Evolutionary conservation across 164 flowering plant genomes (phyloP).

Genomic region (Vitis cinerea): DNA sequence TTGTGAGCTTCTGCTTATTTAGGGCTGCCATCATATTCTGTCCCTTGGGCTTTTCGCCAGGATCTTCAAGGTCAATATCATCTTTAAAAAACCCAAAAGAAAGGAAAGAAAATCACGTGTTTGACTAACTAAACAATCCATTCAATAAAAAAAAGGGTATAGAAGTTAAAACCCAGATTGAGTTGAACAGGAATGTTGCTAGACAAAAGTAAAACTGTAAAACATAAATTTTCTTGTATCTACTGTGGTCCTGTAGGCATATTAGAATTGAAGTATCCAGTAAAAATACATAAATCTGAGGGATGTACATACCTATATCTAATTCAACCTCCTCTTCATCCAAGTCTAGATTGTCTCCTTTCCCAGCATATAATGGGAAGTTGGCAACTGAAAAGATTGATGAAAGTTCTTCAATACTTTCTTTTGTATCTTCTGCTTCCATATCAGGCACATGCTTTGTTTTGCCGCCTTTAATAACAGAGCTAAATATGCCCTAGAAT

Average conservation of each 20-base stretch:
- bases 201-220: no score
- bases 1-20: constrained; percentile 60
- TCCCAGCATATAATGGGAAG: constrained; percentile 42
- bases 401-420: constrained; percentile 56
- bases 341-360: constrained; percentile 16
- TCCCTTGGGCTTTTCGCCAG: constrained; percentile 60
- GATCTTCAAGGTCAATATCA: constrained; percentile 85
- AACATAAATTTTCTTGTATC: no score
- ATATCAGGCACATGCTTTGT: constrained; percentile 38
- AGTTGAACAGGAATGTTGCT: not conserved
- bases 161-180: not conserved
- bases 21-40: constrained; percentile 47
- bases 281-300: no score
- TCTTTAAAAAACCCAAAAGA: constrained; percentile 36
- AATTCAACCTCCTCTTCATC: constrained; percentile 52
- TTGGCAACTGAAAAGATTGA: constrained; percentile 56
- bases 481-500: constrained; percentile 65
- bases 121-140: not conserved
- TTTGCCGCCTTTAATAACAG: constrained; percentile 60
- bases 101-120: not conserved
- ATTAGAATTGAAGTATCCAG: no score
- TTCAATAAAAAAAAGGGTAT: not conserved
- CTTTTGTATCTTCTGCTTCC: constrained; percentile 43
- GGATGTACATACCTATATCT: constrained; percentile 55
- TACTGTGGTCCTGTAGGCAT: no score